phyloP scores from a whole-genome alignment of 352 stramenopile species.

The Phytophthora rubi region DNA sequence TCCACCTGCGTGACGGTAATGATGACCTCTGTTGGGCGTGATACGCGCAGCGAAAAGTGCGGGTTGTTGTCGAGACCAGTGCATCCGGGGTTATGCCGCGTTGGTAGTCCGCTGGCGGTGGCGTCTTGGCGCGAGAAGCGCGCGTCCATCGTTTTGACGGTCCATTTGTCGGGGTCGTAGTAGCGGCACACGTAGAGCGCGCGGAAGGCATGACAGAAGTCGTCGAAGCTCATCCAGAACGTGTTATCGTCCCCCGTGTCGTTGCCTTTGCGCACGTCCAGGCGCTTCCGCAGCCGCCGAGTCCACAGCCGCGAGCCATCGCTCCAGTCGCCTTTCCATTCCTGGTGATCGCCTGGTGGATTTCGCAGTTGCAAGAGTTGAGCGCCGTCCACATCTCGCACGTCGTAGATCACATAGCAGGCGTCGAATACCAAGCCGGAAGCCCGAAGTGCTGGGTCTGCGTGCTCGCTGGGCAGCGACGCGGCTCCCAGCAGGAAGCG shows the following conservation, averaged over 20 bases:
- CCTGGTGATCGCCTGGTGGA: conserved; percentile 90
- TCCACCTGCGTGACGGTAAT: conserved; percentile 89
- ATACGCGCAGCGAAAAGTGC: conserved; percentile 83
- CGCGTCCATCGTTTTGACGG: conserved; percentile 46
- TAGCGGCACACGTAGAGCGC: conserved; percentile 93
- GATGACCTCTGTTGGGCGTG: conserved; percentile 83
- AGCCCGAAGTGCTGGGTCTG: conserved; percentile 88
- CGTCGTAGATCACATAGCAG: conserved; percentile 93
- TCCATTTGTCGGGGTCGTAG: conserved; percentile 91
- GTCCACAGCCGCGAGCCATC: conserved; percentile 92
- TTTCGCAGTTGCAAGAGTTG: conserved; percentile 92
- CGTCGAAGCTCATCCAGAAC: conserved; percentile 96
- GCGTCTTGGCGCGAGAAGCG: conserved; percentile 57
- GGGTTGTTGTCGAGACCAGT: conserved; percentile 85
- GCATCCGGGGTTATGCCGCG: conserved; percentile 82
- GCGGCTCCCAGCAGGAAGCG: conserved; percentile 92
- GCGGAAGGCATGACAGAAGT: conserved; percentile 92
- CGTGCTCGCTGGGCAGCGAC: conserved; percentile 84
- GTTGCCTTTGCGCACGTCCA: conserved; percentile 63
- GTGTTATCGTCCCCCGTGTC: conserved; percentile 90
- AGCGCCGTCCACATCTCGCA: conserved; percentile 84
- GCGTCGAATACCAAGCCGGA: conserved; percentile 91
- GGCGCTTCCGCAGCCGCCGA: conserved; percentile 83
- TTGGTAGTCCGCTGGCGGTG: conserved; percentile 87
- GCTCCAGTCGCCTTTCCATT: conserved; percentile 95